Evolutionary conservation across 495 filamentous ascomycete genomes (phyloP).

Genomic region (Neurospora intermedia): DNA sequence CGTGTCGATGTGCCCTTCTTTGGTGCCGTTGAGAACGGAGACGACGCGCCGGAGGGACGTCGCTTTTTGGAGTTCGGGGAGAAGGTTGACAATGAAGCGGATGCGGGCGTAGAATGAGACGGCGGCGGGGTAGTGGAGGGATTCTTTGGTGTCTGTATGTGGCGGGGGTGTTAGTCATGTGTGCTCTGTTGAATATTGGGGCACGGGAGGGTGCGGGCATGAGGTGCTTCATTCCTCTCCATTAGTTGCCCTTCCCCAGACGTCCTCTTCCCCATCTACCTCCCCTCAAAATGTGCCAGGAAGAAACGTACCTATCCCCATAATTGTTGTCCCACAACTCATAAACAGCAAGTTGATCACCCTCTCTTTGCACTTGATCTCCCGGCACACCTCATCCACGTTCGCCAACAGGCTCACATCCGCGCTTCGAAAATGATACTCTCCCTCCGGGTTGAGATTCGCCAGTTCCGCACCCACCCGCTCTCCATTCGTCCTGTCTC

Average conservation of each 20-base stretch:
- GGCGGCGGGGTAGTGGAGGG: constrained; percentile 41
- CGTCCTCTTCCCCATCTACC: background rate
- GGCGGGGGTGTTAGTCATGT: background rate
- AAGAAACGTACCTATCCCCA: constrained; percentile 3
- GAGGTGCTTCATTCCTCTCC: background rate
- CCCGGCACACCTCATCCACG: constrained; percentile 50
- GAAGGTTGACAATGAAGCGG: constrained; percentile 52
- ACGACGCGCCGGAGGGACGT: constrained; percentile 46
- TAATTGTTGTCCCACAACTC: constrained; percentile 33
- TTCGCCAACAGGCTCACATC: constrained; percentile 47
- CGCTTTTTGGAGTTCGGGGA: constrained; percentile 44
- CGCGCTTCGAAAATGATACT: constrained; percentile 41
- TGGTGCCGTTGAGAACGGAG: constrained; percentile 38
- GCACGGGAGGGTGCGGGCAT: background rate
- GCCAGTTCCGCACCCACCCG: constrained; percentile 36
- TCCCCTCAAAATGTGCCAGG: background rate
- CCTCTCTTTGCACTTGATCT: constrained; percentile 45
- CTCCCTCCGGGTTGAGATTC: constrained; percentile 38
- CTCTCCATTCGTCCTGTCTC: constrained; percentile 32
- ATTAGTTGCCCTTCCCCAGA: background rate
- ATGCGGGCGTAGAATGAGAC: constrained; percentile 52
- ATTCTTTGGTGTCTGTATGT: constrained; percentile 44
- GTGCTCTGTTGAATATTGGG: background rate
- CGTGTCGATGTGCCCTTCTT: constrained; percentile 41
- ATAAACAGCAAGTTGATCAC: constrained; percentile 54